Evolutionary conservation across 441 rosid species (phyloP), one percentile per base, ranked within the genome.

Genomic region (Macaranga tanarius): DNA sequence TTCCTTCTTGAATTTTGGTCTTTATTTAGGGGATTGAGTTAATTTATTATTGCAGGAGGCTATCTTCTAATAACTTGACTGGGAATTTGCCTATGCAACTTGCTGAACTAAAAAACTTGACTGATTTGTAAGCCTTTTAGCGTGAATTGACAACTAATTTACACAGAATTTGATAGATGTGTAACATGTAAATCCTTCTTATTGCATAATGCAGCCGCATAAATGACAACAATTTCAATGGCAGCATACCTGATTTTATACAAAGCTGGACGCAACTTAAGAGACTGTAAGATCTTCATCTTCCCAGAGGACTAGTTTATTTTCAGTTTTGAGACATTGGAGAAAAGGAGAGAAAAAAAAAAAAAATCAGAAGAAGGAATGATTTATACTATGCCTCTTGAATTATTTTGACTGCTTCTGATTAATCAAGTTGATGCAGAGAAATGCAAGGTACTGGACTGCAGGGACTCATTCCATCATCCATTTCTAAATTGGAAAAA

Each of bases 401-500:
- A 38, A 13, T 23, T 56, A 38, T 67, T 58, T 59, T 65, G 73
- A 28, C 31, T 61, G 26, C 28, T 72, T 70, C 15, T 48, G 54
- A 15, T 65, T 34, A 58, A 58, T 59, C 73, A 61, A 67, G 44
- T 75, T 19, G 22, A 58, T 77, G 79, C 69, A 89, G 94, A 15
- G 91, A 89, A 80, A 80, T 91, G 80, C 84, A 79, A 26, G 88
- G 86, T 71, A 86, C 89, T 78, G 95, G 92, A 75, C 88, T 89
- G 42, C 54, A 74, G 50, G 97, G 95, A 69, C 90, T 89, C 17
- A 85, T 91, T 78, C 92, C 89, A 45, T 60, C 89, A 16, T 76
- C 56, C 52, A 76, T 89, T 70, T 87, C 92, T 22, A 51, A 26
- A 67, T 75, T 88, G 83, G 72, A 65, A 69, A 71, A 77, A 17